Base-by-base conservation (phyloP, 108 stramenopile species). In the Nitzschia sp. region DNA sequence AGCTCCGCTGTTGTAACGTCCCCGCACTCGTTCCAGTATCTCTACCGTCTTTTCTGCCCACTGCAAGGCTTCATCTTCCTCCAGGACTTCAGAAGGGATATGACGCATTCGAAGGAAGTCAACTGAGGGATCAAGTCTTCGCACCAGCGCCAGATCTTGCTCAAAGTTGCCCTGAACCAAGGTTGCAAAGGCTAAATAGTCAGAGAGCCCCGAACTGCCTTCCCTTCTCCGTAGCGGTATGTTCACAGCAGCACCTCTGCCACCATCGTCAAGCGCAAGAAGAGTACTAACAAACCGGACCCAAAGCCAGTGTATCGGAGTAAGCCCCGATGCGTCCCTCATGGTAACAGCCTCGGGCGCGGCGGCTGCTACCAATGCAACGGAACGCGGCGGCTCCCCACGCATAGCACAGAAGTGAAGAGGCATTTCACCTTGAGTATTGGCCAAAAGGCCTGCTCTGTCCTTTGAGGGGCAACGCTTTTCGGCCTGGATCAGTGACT, bases 361-460 rank as follows among this genome's bases (percentile, higher is more conserved):
- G 21, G 84, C 86, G 22, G 79, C 71, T 0, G 81, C 77, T 16
- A 87, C 53, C 13, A 88, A 56, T 1, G 73, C 74, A 3, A 91
- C 77, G 9, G 80, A 75, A 31, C 85, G 76, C 4, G 85, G 84
- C 23, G 74, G 85, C 66, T 91, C 86, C 31, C 85, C 85, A 31
- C 85, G 72, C 89, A 91, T 91, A 44, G 85, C 73, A 47, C 86
- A 87, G 68, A 91, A 91, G 73, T 91, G 89, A 9, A 91, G 74
- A 1, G 89, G 89, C 11, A 85, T 45, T 65, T 91, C 89, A 4
- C 86, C 89, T 53, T 85, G 84, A 3, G 83, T 84, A 60, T 91
- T 91, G 36, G 75, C 78, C 35, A 87, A 45, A 59, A 87, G 47
- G 30, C 81, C 79, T 1, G 84, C 82, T 33, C 53, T 60, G 17